Base-by-base conservation (phyloP, 225 moss, liverwort and hornwort species). In the Physcomitrium patens region DNA sequence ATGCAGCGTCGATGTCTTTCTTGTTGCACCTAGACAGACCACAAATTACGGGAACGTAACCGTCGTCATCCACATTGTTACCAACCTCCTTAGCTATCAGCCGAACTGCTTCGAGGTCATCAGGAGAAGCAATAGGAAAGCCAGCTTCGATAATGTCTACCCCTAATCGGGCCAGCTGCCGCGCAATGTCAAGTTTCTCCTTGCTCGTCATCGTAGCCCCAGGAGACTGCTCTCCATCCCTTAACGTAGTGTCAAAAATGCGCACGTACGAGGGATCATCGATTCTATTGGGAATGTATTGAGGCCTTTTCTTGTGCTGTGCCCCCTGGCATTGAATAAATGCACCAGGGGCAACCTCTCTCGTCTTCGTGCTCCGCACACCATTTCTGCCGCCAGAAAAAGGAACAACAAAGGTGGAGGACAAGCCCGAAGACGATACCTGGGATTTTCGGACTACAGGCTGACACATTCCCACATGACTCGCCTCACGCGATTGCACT, bases 61-160 rank as follows among this genome's bases (percentile, higher is more conserved):
- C 99, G 16, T 93, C 89, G 27, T 93, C 93, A 19, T 99, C 91
- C 26, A 99, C 93, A 14, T 84, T 78, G 67, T 99, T 99, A 11
- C 99, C 99, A 49, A 99, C 95, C 77, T 99, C 99, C 83, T 85
- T 85, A 16, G 99, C 90, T 68, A 99, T 95, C 70, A 89, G 13
- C 51, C 85, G 85, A 23, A 99, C 99, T 9, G 99, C 95, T 71
- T 93, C 89, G 6, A 99, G 71, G 77, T 95, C 95, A 70, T 95
- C 99, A 7, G 93, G 91, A 48, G 99, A 99, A 24, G 99, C 95
- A 60, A 93, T 93, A 26, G 99, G 99, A 52, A 90, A 99, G 15
- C 99, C 99, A 24, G 99, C 99, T 54, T 99, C 99, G 13, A 99
- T 99, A 7, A 99, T 92, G 63, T 99, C 99, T 78, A 99, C 99